Percentiles rank a stretch among this genome's conserved stretches.
These are phyloP conservation scores for Angomonas ambiguus DNA, from an alignment of 208 protist genomes.

Conservation along the genomic window DNA sequence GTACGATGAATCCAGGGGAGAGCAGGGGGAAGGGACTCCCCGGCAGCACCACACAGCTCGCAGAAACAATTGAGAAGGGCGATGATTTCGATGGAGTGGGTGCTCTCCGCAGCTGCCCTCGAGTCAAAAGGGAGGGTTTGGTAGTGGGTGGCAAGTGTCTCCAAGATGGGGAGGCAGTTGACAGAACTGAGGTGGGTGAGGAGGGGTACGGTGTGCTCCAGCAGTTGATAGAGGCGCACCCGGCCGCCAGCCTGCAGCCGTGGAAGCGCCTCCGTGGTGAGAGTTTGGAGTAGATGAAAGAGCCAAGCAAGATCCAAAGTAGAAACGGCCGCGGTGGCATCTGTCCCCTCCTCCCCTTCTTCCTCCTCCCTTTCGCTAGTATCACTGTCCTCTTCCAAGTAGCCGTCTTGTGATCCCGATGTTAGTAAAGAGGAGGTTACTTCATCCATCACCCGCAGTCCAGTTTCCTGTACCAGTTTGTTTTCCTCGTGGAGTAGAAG, in stretches of 20 bases:
- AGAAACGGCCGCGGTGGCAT: not conserved
- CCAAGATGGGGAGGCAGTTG: slow-evolving; percentile 14
- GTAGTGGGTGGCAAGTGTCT: slow-evolving; percentile 20
- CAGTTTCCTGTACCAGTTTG: not conserved
- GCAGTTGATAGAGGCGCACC: slow-evolving; percentile 3
- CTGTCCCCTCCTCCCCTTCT: not conserved
- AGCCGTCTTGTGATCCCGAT: not conserved
- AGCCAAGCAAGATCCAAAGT: not conserved
- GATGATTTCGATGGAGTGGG: slow-evolving; percentile 24
- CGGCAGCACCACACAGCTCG: slow-evolving; percentile 23
- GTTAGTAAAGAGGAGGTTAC: not conserved
- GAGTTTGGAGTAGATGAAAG: not conserved
- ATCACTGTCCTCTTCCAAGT: not conserved
- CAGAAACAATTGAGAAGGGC: slow-evolving; percentile 35
- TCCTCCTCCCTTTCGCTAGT: not conserved
- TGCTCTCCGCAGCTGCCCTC: not conserved
- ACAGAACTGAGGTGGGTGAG: not conserved
- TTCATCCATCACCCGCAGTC: not conserved
- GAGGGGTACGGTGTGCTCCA: not conserved
- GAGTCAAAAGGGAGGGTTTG: not conserved
- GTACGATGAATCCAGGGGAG: slow-evolving; percentile 26
- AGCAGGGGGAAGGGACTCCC: slow-evolving; percentile 12
- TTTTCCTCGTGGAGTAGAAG: not conserved
- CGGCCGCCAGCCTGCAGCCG: slow-evolving; percentile 1
- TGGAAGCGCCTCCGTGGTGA: not conserved